Evolutionary conservation across 169 alveolate species (phyloP), one percentile per base, ranked within the genome.

Genomic region (Perkinsus olseni): DNA sequence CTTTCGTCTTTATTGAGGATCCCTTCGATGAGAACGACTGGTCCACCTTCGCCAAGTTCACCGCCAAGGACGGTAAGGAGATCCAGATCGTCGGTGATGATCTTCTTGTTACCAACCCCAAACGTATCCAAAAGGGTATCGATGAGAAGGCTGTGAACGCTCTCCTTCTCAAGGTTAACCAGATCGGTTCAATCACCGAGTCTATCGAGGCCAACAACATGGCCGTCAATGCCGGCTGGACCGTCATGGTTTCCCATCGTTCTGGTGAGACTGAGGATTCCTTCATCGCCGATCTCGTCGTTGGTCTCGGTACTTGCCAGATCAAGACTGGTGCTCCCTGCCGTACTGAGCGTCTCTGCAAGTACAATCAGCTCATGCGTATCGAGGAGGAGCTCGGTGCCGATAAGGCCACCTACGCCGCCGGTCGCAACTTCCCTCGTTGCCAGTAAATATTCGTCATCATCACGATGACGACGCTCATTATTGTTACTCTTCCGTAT

Each of bases 1-100:
- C 99, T n/a, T 97, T 99, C 93, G 98, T 98, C 92, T 97, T 99
- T 34, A 98, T 99, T 74, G 99, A 99, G 96, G 99, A 99, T 95
- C 99, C 99, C 91, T 99, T 99, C 95, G 99, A 99, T 96, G 99
- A 99, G 96, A 99, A 99, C 95, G 99, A 98, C 95, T 98, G 98
- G 98, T n/a, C n/a, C n/a, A n/a, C 98, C 38, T 98, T 97, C 96
- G 95, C 96, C 39, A 96, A 97, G 90, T 92, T 98, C 93, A 97
- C 99, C 28, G 94, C 91, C 38, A 95, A 96, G 92, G 92, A 98
- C 91, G 99, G 99, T 0, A 96, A 94, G 74, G 96, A 93, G 39
- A 98, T 97, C 50, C 98, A 99, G 96, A 97, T 99, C 92, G 99
- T 99, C 92, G 99, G 99, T 62, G 99, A 99, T 95, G 99, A 99